These are phyloP conservation scores for Fusarium tupiense DNA, from an alignment of 2,329 filamentous ascomycete genomes.

Conservation along the genomic window DNA sequence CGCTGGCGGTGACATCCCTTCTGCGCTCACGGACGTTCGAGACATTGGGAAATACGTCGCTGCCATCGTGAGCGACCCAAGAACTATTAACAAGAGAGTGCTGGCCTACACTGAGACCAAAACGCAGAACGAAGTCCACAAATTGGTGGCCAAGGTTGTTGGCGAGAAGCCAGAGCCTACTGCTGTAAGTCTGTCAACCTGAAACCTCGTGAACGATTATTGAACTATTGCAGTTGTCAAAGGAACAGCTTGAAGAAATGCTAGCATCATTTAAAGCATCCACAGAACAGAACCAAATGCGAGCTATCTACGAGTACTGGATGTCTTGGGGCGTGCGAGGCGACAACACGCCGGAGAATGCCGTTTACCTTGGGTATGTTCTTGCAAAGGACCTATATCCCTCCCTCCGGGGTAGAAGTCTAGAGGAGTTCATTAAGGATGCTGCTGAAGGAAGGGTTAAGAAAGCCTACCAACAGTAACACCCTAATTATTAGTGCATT, in stretches of 20 bases:
- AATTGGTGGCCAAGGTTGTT: neutral
- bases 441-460: neutral
- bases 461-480: neutral
- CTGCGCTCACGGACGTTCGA: neutral
- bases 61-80: neutral
- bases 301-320: constrained; percentile 2
- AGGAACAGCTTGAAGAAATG: neutral
- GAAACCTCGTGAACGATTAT: rapidly evolving
- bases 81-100: constrained; percentile 7
- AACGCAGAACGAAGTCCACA: constrained; percentile 2
- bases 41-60: constrained; percentile 11
- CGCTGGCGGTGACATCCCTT: neutral
- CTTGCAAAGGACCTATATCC: constrained; percentile 13
- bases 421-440: neutral
- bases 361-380: constrained; percentile 5
- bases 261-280: neutral
- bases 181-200: neutral
- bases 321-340: constrained; percentile 12
- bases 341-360: constrained; percentile 6
- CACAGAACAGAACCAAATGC: neutral
- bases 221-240: neutral
- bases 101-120: constrained; percentile 1
- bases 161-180: constrained; percentile 10
- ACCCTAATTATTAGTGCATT: neutral
- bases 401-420: neutral